These are phyloP conservation scores for Lactarius deliciosus DNA, from an alignment of 768 basidiomycete species.

Conservation along the genomic window DNA sequence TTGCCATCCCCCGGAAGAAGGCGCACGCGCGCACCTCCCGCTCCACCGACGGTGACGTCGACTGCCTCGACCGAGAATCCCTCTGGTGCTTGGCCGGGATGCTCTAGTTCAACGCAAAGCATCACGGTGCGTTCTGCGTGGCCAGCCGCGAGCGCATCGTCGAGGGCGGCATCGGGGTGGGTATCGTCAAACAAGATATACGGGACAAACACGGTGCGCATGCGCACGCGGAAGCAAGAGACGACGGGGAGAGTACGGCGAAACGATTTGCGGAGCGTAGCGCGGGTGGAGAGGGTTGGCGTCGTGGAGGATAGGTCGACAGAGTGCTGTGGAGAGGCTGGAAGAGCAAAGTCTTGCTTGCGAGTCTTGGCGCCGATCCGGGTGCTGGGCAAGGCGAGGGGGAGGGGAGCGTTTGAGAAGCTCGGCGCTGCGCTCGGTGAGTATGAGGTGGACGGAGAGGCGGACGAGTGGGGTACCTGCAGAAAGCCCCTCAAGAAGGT, in stretches of 20 bases:
- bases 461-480: slow-evolving; percentile 43
- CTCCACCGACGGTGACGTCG: slow-evolving; percentile 66
- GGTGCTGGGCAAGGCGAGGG: slow-evolving; percentile 61
- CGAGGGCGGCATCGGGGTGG: slow-evolving; percentile 38
- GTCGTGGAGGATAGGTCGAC: slow-evolving; percentile 37
- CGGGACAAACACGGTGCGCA: slow-evolving; percentile 93
- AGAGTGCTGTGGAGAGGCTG: slow-evolving; percentile 47
- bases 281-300: slow-evolving; percentile 40
- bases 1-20: slow-evolving; percentile 52
- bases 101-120: slow-evolving; percentile 90
- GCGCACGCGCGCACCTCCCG: slow-evolving; percentile 52
- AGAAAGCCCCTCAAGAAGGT: slow-evolving; percentile 65
- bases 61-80: slow-evolving; percentile 78
- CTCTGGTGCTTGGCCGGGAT: slow-evolving; percentile 62
- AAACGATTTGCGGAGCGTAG: slow-evolving; percentile 83
- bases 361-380: slow-evolving; percentile 71
- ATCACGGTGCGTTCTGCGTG: slow-evolving; percentile 83
- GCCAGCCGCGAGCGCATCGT: slow-evolving; percentile 56
- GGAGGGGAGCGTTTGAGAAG: slow-evolving; percentile 36
- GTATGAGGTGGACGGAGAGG: slow-evolving; percentile 9
- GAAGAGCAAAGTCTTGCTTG: slow-evolving; percentile 58
- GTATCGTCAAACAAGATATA: slow-evolving; percentile 59
- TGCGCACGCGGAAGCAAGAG: slow-evolving; percentile 84
- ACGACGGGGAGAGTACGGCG: slow-evolving; percentile 75
- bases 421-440: slow-evolving; percentile 43